Evolutionary conservation across 2,329 filamentous ascomycete genomes (phyloP), one percentile per base, ranked within the genome.

Genomic region (Setomelanomma holmii): DNA sequence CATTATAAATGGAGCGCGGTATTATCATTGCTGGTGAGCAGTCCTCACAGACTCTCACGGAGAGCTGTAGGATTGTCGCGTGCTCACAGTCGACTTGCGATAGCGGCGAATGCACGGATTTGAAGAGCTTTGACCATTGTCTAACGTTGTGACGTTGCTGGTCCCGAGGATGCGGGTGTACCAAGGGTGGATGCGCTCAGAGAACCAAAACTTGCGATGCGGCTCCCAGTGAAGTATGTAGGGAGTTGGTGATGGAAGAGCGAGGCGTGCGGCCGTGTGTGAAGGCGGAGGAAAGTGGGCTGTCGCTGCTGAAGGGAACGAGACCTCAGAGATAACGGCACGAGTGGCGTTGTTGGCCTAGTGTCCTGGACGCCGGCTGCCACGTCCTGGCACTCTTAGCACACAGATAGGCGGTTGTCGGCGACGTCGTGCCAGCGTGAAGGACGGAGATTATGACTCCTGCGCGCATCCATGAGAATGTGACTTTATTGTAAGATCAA

Each of bases 1-100:
- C 68, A 50, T 78, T 74, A 72, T 82, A 83, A 21, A 84, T 65
- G 30, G 55, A 49, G 53, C 76, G 68, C 40, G 69, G 61, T 35
- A 72, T 53, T 56, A 75, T 67, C 72, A 74, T 75, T 27, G 61
- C 55, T 66, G 56, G 42, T 55, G 58, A 58, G 55, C 49, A 56
- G 59, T 55, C 56, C 62, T 56, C 51, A 63, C 64, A 72, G 68
- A 67, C 68, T 70, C 71, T 62, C 69, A 58, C 73, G 73, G 71
- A 58, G 72, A 72, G 69, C 70, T 68, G 71, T 60, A 64, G 61
- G 63, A 53, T 27, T 43, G 55, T 64, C 58, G 64, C 61, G 65
- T 68, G 65, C 67, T 68, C 69, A 68, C 53, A 57, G 52, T 35
- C 45, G 42, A 42, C 55, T 45, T 41, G 56, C 49, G 60, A 59